Conservation (phyloP, 192 early-diverging fungal species). For the Pilaira anomala region DNA sequence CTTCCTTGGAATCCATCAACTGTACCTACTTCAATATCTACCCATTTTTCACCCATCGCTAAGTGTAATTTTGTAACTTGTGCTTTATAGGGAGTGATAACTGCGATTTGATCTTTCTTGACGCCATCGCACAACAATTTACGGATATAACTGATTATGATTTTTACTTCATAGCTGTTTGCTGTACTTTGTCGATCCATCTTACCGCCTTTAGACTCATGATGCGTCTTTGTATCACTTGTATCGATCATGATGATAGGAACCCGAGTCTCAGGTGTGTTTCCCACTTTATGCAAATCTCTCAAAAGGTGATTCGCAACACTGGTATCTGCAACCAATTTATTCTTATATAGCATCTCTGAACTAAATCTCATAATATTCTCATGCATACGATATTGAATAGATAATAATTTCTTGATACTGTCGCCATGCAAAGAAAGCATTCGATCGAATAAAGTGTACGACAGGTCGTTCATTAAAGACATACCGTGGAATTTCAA, state of each 20-base stretch:
- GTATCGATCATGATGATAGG: conserved; percentile 74
- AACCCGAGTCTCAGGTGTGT: conserved; percentile 53
- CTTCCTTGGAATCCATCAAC: conserved; percentile 91
- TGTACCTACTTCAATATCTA: conserved; percentile 71
- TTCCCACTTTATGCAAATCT: conserved; percentile 55
- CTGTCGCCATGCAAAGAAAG: conserved; percentile 50
- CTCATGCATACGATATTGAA: conserved; percentile 88
- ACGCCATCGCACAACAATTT: conserved; percentile 63
- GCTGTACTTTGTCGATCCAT: conserved; percentile 56
- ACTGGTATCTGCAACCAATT: conserved; percentile 58
- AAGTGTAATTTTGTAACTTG: conserved; percentile 63
- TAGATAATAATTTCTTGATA: conserved; percentile 65
- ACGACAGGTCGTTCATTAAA: conserved; percentile 33
- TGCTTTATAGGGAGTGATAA: conserved; percentile 87
- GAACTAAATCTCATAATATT: conserved; percentile 76
- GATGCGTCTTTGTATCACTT: conserved; percentile 36
- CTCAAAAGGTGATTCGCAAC: conserved; percentile 61
- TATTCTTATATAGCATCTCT: conserved; percentile 61
- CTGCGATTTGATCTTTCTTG: conserved; percentile 57
- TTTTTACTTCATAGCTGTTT: conserved; percentile 72
- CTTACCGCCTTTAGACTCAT: conserved; percentile 34
- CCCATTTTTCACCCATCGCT: conserved; percentile 47
- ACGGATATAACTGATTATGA: conserved; percentile 60
- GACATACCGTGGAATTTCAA: neutral
- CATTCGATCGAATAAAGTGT: conserved; percentile 80